These are phyloP conservation scores for Suillus variegatus DNA, from an alignment of 768 basidiomycete genomes.

Conservation along the genomic window DNA sequence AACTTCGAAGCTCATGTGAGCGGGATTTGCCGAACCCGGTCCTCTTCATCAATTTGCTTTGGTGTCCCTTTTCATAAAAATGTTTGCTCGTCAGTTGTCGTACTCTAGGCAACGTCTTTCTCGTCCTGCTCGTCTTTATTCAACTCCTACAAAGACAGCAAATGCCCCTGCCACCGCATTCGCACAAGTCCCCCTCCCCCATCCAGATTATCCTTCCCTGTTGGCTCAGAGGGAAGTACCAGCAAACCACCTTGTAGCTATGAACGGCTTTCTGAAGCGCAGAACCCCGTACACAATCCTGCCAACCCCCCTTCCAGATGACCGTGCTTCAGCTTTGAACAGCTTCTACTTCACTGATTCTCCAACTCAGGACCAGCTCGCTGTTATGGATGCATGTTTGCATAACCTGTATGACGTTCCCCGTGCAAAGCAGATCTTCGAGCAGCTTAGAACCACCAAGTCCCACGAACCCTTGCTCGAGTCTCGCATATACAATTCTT, in stretches of 20 bases:
- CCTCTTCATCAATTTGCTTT: slow-evolving; percentile 1
- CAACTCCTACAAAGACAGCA: slow-evolving; percentile 58
- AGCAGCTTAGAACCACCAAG: slow-evolving; percentile 49
- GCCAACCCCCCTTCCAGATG: slow-evolving; percentile 64
- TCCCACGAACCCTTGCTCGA: slow-evolving; percentile 50
- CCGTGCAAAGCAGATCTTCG: slow-evolving; percentile 76
- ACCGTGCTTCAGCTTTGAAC: slow-evolving; percentile 39
- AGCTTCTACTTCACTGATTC: slow-evolving; percentile 66
- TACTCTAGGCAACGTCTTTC: slow-evolving; percentile 67
- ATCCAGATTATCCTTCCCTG: slow-evolving; percentile 42
- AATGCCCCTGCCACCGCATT: slow-evolving; percentile 56
- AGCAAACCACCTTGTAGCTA: slow-evolving; percentile 31
- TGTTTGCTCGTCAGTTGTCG: slow-evolving; percentile 36
- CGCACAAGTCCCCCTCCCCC: slow-evolving; percentile 37
- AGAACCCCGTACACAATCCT: slow-evolving; percentile 55
- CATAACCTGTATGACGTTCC: slow-evolving; percentile 73
- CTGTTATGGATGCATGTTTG: slow-evolving; percentile 84
- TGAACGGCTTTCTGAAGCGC: slow-evolving; percentile 54
- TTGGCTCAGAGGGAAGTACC: slow-evolving; percentile 27
- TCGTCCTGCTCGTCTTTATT: slow-evolving; percentile 70
- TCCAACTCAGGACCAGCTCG: slow-evolving; percentile 63
- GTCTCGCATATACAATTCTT: slow-evolving; percentile 56
- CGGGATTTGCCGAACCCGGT: not conserved
- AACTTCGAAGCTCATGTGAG: no score
- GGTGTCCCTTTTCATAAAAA: not conserved